Evolutionary conservation across 129 eudicot species (phyloP).

Genomic region (Flaveria robusta): DNA sequence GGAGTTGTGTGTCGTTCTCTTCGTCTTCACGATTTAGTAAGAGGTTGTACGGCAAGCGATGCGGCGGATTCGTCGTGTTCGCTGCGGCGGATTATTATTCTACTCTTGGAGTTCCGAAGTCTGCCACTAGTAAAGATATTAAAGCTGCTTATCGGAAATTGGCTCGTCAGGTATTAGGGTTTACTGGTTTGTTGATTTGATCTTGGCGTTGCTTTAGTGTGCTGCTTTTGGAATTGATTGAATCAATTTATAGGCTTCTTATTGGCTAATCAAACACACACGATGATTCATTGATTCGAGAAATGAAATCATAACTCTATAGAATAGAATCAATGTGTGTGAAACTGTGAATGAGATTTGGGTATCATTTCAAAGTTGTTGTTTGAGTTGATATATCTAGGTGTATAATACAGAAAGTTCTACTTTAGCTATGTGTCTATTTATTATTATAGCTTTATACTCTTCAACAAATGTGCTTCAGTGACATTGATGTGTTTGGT

Average conservation of each 20-base stretch:
- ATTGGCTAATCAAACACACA: background rate
- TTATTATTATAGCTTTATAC: too few relatives aligned
- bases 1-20: constrained; percentile 38
- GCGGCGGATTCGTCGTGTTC: constrained; percentile 48
- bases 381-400: too few relatives aligned
- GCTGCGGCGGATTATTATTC: constrained; percentile 95
- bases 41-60: constrained; percentile 42
- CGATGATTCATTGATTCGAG: background rate
- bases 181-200: constrained; percentile 6
- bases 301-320: too few relatives aligned
- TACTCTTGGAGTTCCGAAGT: constrained; percentile 85
- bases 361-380: too few relatives aligned
- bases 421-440: too few relatives aligned
- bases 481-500: too few relatives aligned
- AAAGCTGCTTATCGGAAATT: constrained; percentile 88
- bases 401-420: too few relatives aligned
- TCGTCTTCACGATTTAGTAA: constrained; percentile 40
- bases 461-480: too few relatives aligned
- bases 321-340: too few relatives aligned
- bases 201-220: background rate
- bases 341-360: too few relatives aligned
- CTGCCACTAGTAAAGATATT: constrained; percentile 75
- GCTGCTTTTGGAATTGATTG: background rate
- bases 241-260: background rate
- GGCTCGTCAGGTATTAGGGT: constrained; percentile 79